Evolutionary conservation across 352 stramenopile genomes (phyloP).

Genomic region (Globisporangium okanoganense): DNA sequence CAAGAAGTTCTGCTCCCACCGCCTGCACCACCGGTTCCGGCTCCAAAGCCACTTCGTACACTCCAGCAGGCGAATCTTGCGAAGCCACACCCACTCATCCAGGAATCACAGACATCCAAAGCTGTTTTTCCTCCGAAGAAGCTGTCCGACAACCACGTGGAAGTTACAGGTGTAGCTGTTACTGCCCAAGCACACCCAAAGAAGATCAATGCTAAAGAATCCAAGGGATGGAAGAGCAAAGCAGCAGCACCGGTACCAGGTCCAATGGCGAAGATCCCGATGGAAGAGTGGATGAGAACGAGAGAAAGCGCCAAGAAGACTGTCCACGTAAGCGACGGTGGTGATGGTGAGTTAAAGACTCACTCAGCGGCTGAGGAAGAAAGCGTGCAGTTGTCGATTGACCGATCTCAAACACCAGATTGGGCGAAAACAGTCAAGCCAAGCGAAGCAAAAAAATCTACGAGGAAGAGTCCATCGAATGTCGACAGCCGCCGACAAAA

Average conservation of each 20-base stretch:
- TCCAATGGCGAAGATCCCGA: constrained; percentile 46
- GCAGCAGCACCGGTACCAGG: constrained; percentile 34
- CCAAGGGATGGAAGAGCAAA: constrained; percentile 46
- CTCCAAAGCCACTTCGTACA: constrained; percentile 2
- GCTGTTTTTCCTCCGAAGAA: neutral
- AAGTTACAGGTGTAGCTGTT: neutral
- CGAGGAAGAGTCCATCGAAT: constrained; percentile 16
- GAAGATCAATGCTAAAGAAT: constrained; percentile 18
- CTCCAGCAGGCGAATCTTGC: neutral
- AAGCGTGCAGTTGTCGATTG: constrained; percentile 25
- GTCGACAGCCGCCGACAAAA: constrained; percentile 3
- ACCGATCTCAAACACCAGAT: constrained; percentile 55
- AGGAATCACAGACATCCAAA: neutral
- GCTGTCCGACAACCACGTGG: neutral
- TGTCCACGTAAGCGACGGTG: constrained; percentile 24
- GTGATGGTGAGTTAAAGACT: neutral
- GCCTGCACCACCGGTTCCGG: constrained; percentile 18
- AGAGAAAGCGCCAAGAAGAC: constrained; percentile 49
- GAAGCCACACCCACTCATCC: neutral
- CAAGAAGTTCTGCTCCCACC: constrained; percentile 27
- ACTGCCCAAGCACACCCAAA: constrained; percentile 1
- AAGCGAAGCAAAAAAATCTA: constrained; percentile 6
- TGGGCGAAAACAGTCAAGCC: constrained; percentile 44
- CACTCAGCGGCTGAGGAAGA: neutral
- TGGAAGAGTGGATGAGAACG: constrained; percentile 77